These are phyloP conservation scores for Dendrobium catenatum DNA, from an alignment of 106 monocot genomes.

Conservation along the genomic window DNA sequence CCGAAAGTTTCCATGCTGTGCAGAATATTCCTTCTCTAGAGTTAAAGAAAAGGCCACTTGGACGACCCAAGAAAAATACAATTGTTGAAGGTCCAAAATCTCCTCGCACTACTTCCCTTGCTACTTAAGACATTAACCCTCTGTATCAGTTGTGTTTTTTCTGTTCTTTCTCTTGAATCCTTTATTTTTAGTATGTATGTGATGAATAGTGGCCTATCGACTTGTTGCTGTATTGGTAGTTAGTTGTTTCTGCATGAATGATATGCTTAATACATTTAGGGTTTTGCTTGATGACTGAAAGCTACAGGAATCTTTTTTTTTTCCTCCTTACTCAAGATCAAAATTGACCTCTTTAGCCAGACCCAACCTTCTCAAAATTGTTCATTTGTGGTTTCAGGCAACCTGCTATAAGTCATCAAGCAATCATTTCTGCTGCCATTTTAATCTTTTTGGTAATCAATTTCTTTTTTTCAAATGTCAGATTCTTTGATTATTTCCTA, in stretches of 20 bases:
- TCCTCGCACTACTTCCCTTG: not conserved
- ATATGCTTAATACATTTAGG: not conserved
- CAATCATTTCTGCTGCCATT: too few relatives aligned
- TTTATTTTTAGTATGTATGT: not conserved
- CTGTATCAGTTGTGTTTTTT: not conserved
- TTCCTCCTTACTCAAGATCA: too few relatives aligned
- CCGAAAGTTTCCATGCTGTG: not conserved
- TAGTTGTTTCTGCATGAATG: not conserved
- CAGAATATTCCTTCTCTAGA: not conserved
- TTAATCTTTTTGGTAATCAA: too few relatives aligned
- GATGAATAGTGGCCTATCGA: not conserved
- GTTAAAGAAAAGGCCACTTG: slow-evolving; percentile 3
- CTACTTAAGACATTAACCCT: not conserved
- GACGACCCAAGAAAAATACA: not conserved
- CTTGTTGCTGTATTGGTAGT: not conserved
- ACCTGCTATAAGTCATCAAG: too few relatives aligned
- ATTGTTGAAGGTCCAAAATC: not conserved
- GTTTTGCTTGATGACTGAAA: not conserved
- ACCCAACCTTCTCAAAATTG: too few relatives aligned
- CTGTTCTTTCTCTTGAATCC: not conserved
- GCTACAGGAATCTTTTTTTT: not conserved
- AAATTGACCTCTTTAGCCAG: too few relatives aligned
- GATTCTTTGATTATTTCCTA: too few relatives aligned
- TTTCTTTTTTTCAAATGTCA: too few relatives aligned
- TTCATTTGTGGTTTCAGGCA: too few relatives aligned